Conservation (phyloP, 495 filamentous ascomycete genomes). For the Penicillium turbatum region DNA sequence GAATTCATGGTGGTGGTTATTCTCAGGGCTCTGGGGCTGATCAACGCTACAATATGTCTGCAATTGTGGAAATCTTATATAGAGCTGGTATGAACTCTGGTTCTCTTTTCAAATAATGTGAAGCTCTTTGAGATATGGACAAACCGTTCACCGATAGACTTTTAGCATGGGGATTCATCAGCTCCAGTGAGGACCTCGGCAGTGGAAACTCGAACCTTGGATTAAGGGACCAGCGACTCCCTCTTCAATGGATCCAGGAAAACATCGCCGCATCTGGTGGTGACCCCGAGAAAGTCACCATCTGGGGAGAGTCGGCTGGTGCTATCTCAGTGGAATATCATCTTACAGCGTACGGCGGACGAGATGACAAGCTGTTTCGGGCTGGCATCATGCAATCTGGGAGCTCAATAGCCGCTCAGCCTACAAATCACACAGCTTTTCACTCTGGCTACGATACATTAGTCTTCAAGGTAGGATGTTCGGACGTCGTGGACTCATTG, state of each 20-base stretch:
- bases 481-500: constrained; percentile 33
- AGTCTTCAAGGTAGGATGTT: constrained; percentile 35
- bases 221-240: constrained; percentile 56
- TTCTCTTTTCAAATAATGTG: too few species aligned
- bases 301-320: constrained; percentile 63
- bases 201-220: constrained; percentile 54
- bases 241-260: constrained; percentile 57
- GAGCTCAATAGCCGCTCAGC: constrained; percentile 34
- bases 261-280: constrained; percentile 55
- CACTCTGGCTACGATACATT: constrained; percentile 39
- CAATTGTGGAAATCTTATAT: constrained; percentile 49
- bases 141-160: constrained; percentile 61
- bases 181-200: constrained; percentile 25
- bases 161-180: constrained; percentile 51
- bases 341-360: constrained; percentile 48
- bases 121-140: constrained; percentile 14
- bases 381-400: constrained; percentile 49
- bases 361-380: constrained; percentile 42
- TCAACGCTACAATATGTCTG: constrained; percentile 51
- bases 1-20: constrained; percentile 61
- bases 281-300: constrained; percentile 57
- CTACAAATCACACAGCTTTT: constrained; percentile 31
- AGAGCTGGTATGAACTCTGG: constrained; percentile 42
- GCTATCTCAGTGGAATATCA: constrained; percentile 52
- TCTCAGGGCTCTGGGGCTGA: constrained; percentile 45